Conservation (phyloP, 495 filamentous ascomycete genomes). For the Aspergillus saccharolyticus region DNA sequence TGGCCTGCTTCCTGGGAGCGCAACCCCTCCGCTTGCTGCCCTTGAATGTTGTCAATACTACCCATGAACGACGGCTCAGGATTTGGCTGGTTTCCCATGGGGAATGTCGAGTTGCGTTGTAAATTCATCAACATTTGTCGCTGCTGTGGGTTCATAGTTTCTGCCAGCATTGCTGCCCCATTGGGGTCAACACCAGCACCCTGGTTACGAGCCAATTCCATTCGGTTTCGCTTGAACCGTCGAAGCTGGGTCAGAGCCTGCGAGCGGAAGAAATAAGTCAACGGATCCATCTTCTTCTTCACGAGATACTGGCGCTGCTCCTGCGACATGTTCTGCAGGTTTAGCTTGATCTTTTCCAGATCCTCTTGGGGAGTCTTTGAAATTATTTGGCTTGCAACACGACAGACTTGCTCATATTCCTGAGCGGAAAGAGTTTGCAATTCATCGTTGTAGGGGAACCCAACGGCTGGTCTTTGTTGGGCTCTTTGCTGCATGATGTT, state of each 20-base stretch:
- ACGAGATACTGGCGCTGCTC: conserved; percentile 40
- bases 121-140: conserved; percentile 42
- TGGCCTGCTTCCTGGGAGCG: conserved; percentile 62
- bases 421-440: conserved; percentile 32
- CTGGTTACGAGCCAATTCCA: conserved; percentile 30
- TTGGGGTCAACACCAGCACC: conserved; percentile 29
- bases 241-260: conserved; percentile 40
- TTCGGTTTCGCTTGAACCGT: conserved; percentile 30
- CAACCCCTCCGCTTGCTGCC: conserved; percentile 57
- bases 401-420: conserved; percentile 41
- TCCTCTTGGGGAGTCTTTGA: conserved; percentile 37
- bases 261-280: conserved; percentile 47
- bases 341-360: conserved; percentile 41
- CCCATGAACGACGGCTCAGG: conserved; percentile 49
- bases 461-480: conserved; percentile 32
- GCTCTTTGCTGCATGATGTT: conserved; percentile 32
- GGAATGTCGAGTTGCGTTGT: conserved; percentile 36
- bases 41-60: conserved; percentile 51
- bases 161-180: conserved; percentile 29
- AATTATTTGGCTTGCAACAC: conserved; percentile 38
- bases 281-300: conserved; percentile 41
- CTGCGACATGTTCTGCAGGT: conserved; percentile 37
- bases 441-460: conserved; percentile 30
- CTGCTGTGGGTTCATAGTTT: conserved; percentile 40
- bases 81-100: conserved; percentile 32